Percentiles rank a stretch among this genome's conserved stretches.
These are phyloP conservation scores for Alternaria gansuensis DNA, from an alignment of 2,329 filamentous ascomycete genomes.

Conservation along the genomic window DNA sequence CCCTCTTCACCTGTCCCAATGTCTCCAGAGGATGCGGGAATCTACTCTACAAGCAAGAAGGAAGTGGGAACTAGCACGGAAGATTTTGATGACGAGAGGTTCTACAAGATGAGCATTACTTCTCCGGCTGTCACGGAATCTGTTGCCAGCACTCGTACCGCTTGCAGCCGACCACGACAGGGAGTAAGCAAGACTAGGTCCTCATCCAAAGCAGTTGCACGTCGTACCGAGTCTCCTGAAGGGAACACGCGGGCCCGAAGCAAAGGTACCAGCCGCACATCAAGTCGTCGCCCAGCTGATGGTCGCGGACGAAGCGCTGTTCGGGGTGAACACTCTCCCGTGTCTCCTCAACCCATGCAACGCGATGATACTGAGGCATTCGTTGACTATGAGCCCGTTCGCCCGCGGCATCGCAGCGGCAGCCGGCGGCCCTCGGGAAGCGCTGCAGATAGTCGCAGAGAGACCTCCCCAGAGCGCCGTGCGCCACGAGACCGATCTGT, in stretches of 20 bases:
- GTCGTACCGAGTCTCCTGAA: slow-evolving; percentile 51
- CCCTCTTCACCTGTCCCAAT: slow-evolving; percentile 93
- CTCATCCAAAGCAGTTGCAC: slow-evolving; percentile 46
- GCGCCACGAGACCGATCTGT: slow-evolving; percentile 49
- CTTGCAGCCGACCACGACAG: slow-evolving; percentile 46
- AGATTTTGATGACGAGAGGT: slow-evolving; percentile 59
- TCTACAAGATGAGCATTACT: slow-evolving; percentile 55
- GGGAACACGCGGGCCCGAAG: slow-evolving; percentile 36
- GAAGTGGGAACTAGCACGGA: slow-evolving; percentile 55
- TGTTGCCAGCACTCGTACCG: slow-evolving; percentile 47
- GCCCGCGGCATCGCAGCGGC: slow-evolving; percentile 61
- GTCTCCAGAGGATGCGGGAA: slow-evolving; percentile 80
- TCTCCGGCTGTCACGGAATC: slow-evolving; percentile 52
- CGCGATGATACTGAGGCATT: slow-evolving; percentile 63
- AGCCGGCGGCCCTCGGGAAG: slow-evolving; percentile 60
- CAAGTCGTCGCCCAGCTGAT: slow-evolving; percentile 49
- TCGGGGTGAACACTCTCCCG: slow-evolving; percentile 71
- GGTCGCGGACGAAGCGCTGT: slow-evolving; percentile 49
- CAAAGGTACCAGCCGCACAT: slow-evolving; percentile 45
- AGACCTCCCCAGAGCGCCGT: slow-evolving; percentile 58
- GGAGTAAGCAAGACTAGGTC: slow-evolving; percentile 49
- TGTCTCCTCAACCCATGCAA: slow-evolving; percentile 81
- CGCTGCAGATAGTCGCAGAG: slow-evolving; percentile 54
- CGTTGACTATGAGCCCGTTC: slow-evolving; percentile 69
- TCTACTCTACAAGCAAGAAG: slow-evolving; percentile 58